These are phyloP conservation scores for Abortiporus biennis DNA, from an alignment of 1,284 basidiomycete species.

Conservation along the genomic window DNA sequence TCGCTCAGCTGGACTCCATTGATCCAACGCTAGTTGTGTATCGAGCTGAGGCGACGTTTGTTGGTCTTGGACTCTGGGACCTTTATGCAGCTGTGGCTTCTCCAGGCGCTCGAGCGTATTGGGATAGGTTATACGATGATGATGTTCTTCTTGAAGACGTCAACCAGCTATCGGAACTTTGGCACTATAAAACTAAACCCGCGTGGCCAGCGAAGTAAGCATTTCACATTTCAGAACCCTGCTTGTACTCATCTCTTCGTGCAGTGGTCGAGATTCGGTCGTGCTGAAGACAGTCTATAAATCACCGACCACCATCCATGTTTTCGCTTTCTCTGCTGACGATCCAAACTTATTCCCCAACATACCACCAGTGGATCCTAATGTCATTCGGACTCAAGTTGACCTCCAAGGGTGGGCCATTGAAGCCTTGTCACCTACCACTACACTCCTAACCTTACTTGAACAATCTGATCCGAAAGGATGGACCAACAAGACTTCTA, in stretches of 20 bases:
- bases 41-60: constrained; percentile 95
- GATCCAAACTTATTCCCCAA: constrained; percentile 82
- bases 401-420: constrained; percentile 97
- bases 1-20: constrained; percentile 95
- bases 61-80: constrained; percentile 95
- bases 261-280: constrained; percentile 84
- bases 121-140: constrained; percentile 92
- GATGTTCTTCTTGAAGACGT: constrained; percentile 84
- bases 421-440: constrained; percentile 92
- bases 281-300: constrained; percentile 96
- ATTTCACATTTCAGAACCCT: constrained; percentile 2
- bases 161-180: constrained; percentile 87
- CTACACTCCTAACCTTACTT: constrained; percentile 89
- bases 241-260: constrained; percentile 9
- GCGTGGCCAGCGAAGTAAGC: constrained; percentile 89
- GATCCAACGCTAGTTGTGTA: constrained; percentile 97
- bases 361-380: constrained; percentile 67
- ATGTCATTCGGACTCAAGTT: constrained; percentile 88
- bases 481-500: constrained; percentile 94
- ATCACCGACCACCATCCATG: constrained; percentile 90
- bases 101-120: constrained; percentile 76
- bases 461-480: constrained; percentile 98
- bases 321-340: constrained; percentile 94
- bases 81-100: constrained; percentile 85
- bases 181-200: constrained; percentile 86